Percentiles rank a stretch among this genome's conserved stretches.
Evolutionary conservation across 2,329 filamentous ascomycete genomes (phyloP).

Genomic region (Cytospora schulzeri): DNA sequence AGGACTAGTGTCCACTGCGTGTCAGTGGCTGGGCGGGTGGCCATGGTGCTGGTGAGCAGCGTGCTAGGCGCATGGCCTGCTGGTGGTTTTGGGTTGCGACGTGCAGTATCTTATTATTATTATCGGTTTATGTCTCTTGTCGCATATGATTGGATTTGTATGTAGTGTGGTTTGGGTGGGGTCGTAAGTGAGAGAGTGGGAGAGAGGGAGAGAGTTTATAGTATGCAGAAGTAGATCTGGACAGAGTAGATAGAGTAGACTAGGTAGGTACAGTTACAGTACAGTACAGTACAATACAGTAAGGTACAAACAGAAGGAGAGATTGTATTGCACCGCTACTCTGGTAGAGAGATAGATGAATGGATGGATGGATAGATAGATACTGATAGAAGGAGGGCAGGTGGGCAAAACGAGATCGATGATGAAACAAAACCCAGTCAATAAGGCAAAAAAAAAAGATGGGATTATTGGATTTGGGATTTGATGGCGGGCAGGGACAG

Average conservation of each 20-base stretch:
- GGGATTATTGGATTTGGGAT: too few relatives aligned
- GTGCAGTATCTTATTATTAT: slow-evolving; percentile 10
- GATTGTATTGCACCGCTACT: neutral
- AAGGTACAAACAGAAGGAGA: neutral
- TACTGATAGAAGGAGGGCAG: neutral
- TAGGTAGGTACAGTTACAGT: too few relatives aligned
- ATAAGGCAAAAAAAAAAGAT: neutral
- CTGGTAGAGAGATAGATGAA: neutral
- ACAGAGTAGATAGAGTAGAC: too few relatives aligned
- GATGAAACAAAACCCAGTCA: neutral
- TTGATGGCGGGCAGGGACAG: neutral
- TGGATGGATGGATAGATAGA: neutral
- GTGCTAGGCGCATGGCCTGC: slow-evolving; percentile 31
- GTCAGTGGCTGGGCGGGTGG: slow-evolving; percentile 46
- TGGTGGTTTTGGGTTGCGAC: slow-evolving; percentile 20
- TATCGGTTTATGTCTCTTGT: slow-evolving; percentile 20
- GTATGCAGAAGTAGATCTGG: too few relatives aligned
- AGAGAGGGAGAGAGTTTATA: neutral
- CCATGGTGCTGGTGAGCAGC: slow-evolving; percentile 43
- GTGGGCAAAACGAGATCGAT: neutral
- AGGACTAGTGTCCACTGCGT: slow-evolving; percentile 61
- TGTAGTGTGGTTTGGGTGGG: neutral
- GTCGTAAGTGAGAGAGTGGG: neutral
- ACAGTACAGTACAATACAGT: neutral
- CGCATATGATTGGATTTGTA: too few relatives aligned